Evolutionary conservation across 352 stramenopile species (phyloP).

Genomic region (Aphanomyces astaci): DNA sequence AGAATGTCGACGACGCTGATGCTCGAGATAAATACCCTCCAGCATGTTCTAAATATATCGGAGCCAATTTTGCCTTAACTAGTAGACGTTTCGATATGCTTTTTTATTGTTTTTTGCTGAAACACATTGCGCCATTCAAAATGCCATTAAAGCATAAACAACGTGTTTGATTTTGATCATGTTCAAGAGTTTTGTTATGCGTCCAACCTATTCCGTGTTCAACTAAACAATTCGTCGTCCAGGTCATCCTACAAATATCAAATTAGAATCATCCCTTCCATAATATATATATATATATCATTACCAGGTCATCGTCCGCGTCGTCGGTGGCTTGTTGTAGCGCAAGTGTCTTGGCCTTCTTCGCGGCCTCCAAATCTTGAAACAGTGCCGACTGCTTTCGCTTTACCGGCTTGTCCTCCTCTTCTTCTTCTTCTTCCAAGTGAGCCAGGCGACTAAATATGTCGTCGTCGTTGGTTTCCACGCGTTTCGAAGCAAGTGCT

Average conservation of each 20-base stretch:
- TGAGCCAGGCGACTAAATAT: neutral
- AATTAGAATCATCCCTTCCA: no score
- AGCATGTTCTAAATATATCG: no score
- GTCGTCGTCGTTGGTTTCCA: conserved; percentile 1
- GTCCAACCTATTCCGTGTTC: neutral
- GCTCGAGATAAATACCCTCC: no score
- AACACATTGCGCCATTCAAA: no score
- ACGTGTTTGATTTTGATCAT: no score
- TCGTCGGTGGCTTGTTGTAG: neutral
- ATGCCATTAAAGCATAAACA: no score
- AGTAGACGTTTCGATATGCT: no score
- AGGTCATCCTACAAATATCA: conserved; percentile 1
- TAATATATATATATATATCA: neutral
- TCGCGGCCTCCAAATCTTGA: neutral
- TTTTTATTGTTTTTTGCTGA: no score
- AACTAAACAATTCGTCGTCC: conserved; percentile 7
- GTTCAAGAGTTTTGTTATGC: neutral
- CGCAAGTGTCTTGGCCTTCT: neutral
- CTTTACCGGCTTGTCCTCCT: conserved; percentile 7
- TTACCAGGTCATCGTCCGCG: neutral
- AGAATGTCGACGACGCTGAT: neutral
- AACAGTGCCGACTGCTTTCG: conserved; percentile 12
- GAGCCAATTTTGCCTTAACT: no score
- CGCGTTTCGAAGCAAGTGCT: neutral
- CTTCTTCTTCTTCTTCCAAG: conserved; percentile 14